Base-by-base conservation (phyloP, 495 filamentous ascomycete species). In the Aspergillus kassunensis region DNA sequence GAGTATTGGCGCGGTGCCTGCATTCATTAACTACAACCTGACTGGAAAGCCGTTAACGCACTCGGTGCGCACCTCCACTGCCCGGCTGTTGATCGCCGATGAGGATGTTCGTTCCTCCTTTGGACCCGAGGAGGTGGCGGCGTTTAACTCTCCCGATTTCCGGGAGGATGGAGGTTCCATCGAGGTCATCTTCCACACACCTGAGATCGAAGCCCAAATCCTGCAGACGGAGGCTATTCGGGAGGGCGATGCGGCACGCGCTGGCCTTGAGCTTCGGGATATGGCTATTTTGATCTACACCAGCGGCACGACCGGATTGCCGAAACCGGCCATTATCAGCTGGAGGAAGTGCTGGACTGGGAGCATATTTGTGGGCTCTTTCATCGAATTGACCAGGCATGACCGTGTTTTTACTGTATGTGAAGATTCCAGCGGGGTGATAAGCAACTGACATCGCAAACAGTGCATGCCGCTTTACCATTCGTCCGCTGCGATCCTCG, bases 391-490 rank as follows among this genome's bases (percentile, higher is more conserved):
- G 6, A 57, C 56, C 2, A 55, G 57, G 11, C 79, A 71, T 11
- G 91, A 97, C 58, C 77, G 86, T 19, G 83, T 90, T 61, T 97
- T 93, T 69, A 96, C 92, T 37, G 87, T 88, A 76, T 58, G 71
- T 31, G 35, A 18, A 45, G n/a, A n/a, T n/a, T n/a, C n/a, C n/a
- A n/a, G n/a, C n/a, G n/a, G n/a, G n/a, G n/a, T n/a, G n/a, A n/a
- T n/a, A n/a, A n/a, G n/a, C n/a, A n/a, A n/a, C n/a, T n/a, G n/a
- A n/a, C n/a, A n/a, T n/a, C n/a, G n/a, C n/a, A n/a, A n/a, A n/a
- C 49, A 88, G 83, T 89, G 84, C 52, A 97, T 97, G 91, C 93
- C 93, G 0, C 79, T 98, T 13, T 98, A 98, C 61, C 93, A 98
- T 68, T 83, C 87, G 37, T 89, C 92, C 1, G 93, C 89, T 16